Percentiles rank a stretch among this genome's conserved stretches.
phyloP scores from a whole-genome alignment of 345 rosid species.

The Dipteronia sinensis region DNA sequence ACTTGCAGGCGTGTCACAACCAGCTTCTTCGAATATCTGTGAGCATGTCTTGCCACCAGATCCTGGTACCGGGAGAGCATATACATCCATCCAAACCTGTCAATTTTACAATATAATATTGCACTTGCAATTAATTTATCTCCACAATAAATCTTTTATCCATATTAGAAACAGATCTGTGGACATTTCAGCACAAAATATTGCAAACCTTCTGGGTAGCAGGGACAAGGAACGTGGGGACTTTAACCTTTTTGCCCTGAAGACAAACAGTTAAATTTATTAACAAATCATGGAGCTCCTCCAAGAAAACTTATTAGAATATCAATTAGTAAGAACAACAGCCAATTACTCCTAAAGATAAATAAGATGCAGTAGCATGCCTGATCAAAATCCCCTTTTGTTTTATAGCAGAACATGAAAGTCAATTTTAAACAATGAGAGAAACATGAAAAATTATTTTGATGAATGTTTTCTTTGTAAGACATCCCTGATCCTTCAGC shows the following conservation, averaged over 20 bases:
- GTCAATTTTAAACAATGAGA: neutral
- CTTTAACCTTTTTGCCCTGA: constrained; percentile 91
- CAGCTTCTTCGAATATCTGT: constrained; percentile 97
- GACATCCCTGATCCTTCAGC: neutral
- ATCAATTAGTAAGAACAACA: neutral
- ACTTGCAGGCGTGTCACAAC: constrained; percentile 95
- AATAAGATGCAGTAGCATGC: neutral
- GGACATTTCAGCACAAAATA: neutral
- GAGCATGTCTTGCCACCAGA: constrained; percentile 96
- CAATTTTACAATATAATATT: constrained; percentile 5
- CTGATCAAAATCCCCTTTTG: neutral
- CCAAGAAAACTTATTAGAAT: neutral
- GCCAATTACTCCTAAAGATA: neutral
- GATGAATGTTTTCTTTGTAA: neutral
- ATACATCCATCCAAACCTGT: constrained; percentile 94
- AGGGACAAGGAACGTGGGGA: constrained; percentile 96
- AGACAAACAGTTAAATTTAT: constrained; percentile 21
- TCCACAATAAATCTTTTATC: neutral
- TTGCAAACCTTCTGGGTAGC: constrained; percentile 82
- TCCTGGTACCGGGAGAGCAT: constrained; percentile 87
- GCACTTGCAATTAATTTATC: neutral
- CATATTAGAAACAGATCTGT: neutral
- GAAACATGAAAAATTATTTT: neutral
- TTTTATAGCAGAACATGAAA: neutral
- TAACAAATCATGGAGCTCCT: neutral